phyloP scores from a whole-genome alignment of 1,284 basidiomycete genomes.

The Cryptococcus sp. region DNA sequence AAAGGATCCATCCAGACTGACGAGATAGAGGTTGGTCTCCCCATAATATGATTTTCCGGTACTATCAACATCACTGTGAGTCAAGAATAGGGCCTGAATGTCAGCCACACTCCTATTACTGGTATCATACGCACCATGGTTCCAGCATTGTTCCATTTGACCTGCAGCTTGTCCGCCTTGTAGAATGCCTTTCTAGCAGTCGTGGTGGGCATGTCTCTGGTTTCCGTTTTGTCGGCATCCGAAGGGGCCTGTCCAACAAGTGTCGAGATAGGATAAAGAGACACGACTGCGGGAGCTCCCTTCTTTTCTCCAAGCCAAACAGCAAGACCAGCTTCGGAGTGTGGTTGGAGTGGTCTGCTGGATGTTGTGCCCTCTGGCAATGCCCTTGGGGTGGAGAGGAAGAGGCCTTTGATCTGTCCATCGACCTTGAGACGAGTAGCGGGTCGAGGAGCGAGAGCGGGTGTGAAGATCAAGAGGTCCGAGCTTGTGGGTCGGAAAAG shows the following conservation, averaged over 20 bases:
- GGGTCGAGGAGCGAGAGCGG: conserved; percentile 32
- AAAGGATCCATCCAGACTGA: conserved; percentile 91
- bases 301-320: conserved; percentile 94
- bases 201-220: conserved; percentile 41
- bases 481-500: conserved; percentile 60
- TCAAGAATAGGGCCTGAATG: conserved; percentile 74
- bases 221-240: conserved; percentile 60
- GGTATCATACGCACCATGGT: conserved; percentile 52
- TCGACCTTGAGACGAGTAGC: conserved; percentile 38
- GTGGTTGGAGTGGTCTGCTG: conserved; percentile 26
- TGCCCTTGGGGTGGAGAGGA: conserved; percentile 32
- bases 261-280: conserved; percentile 71
- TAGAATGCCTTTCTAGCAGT: conserved; percentile 78
- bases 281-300: conserved; percentile 87
- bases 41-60: conserved; percentile 98
- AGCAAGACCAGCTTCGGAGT: conserved; percentile 55
- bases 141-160: conserved; percentile 96
- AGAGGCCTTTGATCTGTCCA: conserved; percentile 42
- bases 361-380: conserved; percentile 29
- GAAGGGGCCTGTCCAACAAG: conserved; percentile 49
- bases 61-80: conserved; percentile 94
- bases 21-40: conserved; percentile 89
- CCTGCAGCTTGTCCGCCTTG: conserved; percentile 88
- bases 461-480: conserved; percentile 79
- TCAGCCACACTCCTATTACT: conserved; percentile 48